These are phyloP conservation scores for Rhizopogon sp. DNA, from an alignment of 768 basidiomycete species.

Conservation along the genomic window DNA sequence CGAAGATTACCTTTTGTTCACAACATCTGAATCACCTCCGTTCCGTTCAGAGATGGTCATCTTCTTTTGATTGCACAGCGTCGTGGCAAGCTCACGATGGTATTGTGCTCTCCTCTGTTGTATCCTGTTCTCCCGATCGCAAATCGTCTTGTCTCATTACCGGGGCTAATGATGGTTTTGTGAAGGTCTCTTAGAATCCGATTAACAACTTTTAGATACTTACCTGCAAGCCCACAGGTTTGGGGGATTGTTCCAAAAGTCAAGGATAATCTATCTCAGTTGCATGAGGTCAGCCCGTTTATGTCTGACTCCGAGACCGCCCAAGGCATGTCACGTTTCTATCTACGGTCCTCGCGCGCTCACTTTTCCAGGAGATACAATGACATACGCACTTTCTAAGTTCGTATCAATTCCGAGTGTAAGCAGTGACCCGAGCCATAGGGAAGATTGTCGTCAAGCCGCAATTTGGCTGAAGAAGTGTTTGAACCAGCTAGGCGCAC, in stretches of 20 bases:
- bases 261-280: neutral
- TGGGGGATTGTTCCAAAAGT: slow-evolving; percentile 45
- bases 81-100: slow-evolving; percentile 80
- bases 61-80: slow-evolving; percentile 79
- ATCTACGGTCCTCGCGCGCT: neutral
- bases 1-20: neutral
- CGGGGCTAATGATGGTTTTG: slow-evolving; percentile 79
- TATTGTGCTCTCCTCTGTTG: slow-evolving; percentile 76
- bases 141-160: slow-evolving; percentile 48
- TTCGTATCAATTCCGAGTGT: slow-evolving; percentile 88
- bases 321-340: slow-evolving; percentile 13
- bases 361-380: slow-evolving; percentile 43
- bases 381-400: slow-evolving; percentile 76
- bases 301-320: neutral
- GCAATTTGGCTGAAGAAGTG: slow-evolving; percentile 92
- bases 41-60: slow-evolving; percentile 63
- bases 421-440: slow-evolving; percentile 58
- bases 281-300: neutral
- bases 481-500: slow-evolving; percentile 82
- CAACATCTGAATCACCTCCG: neutral
- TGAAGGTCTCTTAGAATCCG: slow-evolving; percentile 54
- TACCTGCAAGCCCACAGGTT: slow-evolving; percentile 29
- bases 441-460: slow-evolving; percentile 90
- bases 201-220: neutral
- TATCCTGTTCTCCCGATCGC: slow-evolving; percentile 34